Evolutionary conservation across 2,329 filamentous ascomycete species (phyloP), one percentile per base, ranked within the genome.

Genomic region (Hypoxylon sp.): DNA sequence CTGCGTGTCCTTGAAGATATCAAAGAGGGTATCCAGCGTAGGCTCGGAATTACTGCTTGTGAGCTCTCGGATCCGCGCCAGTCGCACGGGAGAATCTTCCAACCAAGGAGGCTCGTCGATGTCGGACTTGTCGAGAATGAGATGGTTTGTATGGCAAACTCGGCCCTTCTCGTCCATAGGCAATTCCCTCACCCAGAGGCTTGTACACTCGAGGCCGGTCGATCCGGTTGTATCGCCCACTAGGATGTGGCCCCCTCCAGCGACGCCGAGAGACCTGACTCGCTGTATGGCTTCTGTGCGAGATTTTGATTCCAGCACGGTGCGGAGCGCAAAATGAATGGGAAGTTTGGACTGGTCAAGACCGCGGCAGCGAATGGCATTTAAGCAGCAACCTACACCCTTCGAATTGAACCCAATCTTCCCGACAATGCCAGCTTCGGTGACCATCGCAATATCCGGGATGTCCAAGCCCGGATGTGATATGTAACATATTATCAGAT

Each of bases 371-470:
- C 82, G 81, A 64, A 91, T 87, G 0, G 88, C 89, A 64, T 91
- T 91, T 7, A 90, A 78, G 44, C 84, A 85, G 0, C 84, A 83
- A 0, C 87, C 88, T 0, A 91, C 85, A 0, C 87, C 86, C 0
- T 74, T 71, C 14, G 77, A 78, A 71, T 91, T 91, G 68, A 90
- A 79, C 0, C 89, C 89, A 20, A 91, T 89, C 74, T 91, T 91
- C 12, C 87, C 88, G 32, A 91, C 83, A 20, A 89, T 82, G 12
- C 87, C 87, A 0, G 83, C 81, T 52, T 89, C 87, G 0, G 86
- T 89, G 20, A 89, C 78, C 78, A 86, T 87, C 14, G 82, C 75
- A 60, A 88, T 82, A 1, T 77, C 77, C 0, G 85, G 85, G 24
- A 74, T 65, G 2, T 57, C 70, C 26, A 82, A 81, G 5, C 65